Evolutionary conservation across 352 stramenopile species (phyloP), one percentile per base, ranked within the genome.

Genomic region (Globisporangium rhizosaccharum): DNA sequence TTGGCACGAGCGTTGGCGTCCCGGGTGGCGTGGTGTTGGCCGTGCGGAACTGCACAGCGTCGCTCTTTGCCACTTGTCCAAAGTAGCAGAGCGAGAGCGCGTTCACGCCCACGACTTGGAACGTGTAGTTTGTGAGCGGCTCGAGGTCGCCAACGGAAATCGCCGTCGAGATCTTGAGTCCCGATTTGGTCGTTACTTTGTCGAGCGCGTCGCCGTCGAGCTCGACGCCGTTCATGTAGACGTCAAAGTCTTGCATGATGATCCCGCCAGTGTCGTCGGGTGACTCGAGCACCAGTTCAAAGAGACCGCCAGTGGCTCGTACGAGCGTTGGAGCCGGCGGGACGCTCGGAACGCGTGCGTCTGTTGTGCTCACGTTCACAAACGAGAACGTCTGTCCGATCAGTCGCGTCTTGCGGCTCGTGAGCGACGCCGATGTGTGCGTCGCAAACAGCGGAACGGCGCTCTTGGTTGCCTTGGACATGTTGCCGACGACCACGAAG

Each of bases 221-320:
- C 17, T 63, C 36, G 8, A 59, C 15, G 17, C 67, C 73, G 36
- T 87, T 71, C 51, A 73, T 58, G 15, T 66, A 68, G 1, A 88
- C 62, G 2, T 57, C 63, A 54, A 82, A 90, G 17, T 65, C 61
- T 10, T 62, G 60, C 17, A 90, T 76, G 0, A 65, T 66, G 6
- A 86, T 61, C 0, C 80, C 80, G n/a, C 80, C 75, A 1, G 75
- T 85, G 50, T 85, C 75, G 25, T 68, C 37, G 8, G 72, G 72
- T 0, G 72, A 76, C 0, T 67, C 17, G 2, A 82, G 30, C 15
- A 39, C 57, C 15, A 72, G 46, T 25, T 56, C 68, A 1, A 87
- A 57, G 14, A 79, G 68, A 25, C 80, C 80, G 15, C 80, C 80
- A 7, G 74, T 87, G 1, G 70, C 55, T 15, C 63, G 63, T 11